Percentiles rank a stretch among this genome's conserved stretches.
Conservation (phyloP, 192 early-diverging fungal genomes). For the Coemansia sp. region DNA sequence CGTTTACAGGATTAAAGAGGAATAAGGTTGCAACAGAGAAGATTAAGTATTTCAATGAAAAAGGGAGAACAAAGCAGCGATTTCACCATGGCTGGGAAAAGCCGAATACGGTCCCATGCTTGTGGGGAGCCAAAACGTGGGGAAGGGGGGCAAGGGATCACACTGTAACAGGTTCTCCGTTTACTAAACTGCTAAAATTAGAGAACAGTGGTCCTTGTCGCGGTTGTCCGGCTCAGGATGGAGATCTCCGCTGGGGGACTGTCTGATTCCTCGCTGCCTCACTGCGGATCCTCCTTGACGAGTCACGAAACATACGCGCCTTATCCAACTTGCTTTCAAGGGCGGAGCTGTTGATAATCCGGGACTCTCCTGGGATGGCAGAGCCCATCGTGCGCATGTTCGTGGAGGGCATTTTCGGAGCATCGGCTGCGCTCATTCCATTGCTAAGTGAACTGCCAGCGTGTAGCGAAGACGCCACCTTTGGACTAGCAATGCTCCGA, state of each 20-base stretch:
- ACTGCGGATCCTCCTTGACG: constrained; percentile 23
- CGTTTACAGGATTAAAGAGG: background rate
- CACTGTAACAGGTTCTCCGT: too few species aligned
- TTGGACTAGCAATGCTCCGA: constrained; percentile 42
- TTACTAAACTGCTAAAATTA: too few species aligned
- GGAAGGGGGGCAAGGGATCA: too few species aligned
- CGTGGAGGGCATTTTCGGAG: constrained; percentile 15
- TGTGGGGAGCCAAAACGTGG: too few species aligned
- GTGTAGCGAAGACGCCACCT: constrained; percentile 11
- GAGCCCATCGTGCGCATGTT: constrained; percentile 15
- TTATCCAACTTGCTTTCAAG: constrained; percentile 31
- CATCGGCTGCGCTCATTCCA: constrained; percentile 2
- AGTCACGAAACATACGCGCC: constrained; percentile 33
- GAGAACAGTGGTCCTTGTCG: too few species aligned
- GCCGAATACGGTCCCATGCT: too few species aligned
- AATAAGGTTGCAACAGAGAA: background rate
- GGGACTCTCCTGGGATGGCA: constrained; percentile 13
- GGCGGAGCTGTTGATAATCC: constrained; percentile 13
- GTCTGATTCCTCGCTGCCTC: constrained; percentile 30
- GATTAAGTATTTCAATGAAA: too few species aligned
- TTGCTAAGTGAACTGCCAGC: background rate
- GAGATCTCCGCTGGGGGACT: constrained; percentile 36
- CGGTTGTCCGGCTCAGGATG: constrained; percentile 1
- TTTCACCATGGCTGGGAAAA: too few species aligned
- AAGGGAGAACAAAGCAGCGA: too few species aligned